Evolutionary conservation across 1,284 basidiomycete species (phyloP), one percentile per base, ranked within the genome.

Genomic region (Naganishia sp.): DNA sequence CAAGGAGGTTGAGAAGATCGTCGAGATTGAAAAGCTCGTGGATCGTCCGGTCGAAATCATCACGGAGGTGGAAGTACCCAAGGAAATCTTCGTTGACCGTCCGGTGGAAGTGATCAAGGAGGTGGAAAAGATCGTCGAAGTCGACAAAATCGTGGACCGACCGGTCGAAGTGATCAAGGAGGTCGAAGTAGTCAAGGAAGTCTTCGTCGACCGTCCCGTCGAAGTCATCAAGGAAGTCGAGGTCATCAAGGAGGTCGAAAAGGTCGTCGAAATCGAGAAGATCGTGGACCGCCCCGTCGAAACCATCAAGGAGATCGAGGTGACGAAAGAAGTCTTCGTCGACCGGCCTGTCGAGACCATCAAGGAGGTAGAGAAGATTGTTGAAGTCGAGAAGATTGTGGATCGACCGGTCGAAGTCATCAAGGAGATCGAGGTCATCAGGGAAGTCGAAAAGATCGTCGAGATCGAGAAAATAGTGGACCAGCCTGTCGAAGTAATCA

Each of bases 241-340:
- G 39, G 35, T 78, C 46, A 72, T 73, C 61, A 69, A 71, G 28
- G 71, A 72, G 3, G 70, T 77, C 53, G 69, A 70, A 43, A 72
- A 72, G 53, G 67, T 72, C 70, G 70, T 72, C 49, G 65, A 65
- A 21, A 76, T 81, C 49, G 77, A 80, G 57, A 75, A 74, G 67
- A 72, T 76, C 11, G 50, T 52, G 1, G 50, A 52, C 18, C 32
- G 31, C 31, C 52, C 52, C 9, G 76, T 80, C 39, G 62, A 63
- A 21, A 77, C 51, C 68, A 42, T 72, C 25, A 71, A 71, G 70
- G 64, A 68, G n/a, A 70, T 76, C 65, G 63, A 73, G 21, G 81
- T 82, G 54, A 65, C 71, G 42, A 65, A 68, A 17, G 69, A 73
- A 65, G 70, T 71, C 52, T 52, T 50, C 39, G 63, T 69, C 18